A percentile compares a stretch with the other conserved stretches of the same genome.
These are phyloP conservation scores for Malus hybrid DNA, from an alignment of 331 rosid genomes.

Conservation along the genomic window DNA sequence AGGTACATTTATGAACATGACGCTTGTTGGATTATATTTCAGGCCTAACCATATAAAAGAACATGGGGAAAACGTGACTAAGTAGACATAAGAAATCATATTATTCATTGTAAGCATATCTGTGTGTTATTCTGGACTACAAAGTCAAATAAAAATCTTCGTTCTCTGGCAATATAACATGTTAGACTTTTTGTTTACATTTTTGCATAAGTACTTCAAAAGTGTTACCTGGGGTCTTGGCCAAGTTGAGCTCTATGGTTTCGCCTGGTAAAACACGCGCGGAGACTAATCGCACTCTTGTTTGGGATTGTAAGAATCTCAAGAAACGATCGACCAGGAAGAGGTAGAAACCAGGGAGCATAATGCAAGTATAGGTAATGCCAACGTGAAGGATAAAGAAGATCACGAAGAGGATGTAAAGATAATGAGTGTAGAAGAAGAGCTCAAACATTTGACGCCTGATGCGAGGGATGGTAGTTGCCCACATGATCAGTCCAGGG, in stretches of 20 bases:
- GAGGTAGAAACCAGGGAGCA: conserved; percentile 70
- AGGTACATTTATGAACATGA: conserved; percentile 56
- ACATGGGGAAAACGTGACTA: background rate
- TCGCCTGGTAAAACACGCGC: conserved; percentile 50
- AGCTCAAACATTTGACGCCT: conserved; percentile 54
- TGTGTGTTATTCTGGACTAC: background rate
- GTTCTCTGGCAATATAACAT: no score
- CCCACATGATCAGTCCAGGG: conserved; percentile 47
- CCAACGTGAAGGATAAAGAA: conserved; percentile 64
- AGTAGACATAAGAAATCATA: background rate
- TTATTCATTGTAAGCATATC: background rate
- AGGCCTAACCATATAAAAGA: conserved; percentile 22
- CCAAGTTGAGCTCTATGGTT: conserved; percentile 58
- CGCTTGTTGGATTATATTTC: conserved; percentile 53
- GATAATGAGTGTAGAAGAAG: conserved; percentile 57
- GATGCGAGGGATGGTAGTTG: conserved; percentile 39
- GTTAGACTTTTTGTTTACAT: background rate
- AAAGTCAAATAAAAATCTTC: no score
- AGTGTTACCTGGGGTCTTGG: conserved; percentile 39
- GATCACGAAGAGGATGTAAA: conserved; percentile 43
- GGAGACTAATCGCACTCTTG: conserved; percentile 27
- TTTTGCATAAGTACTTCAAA: background rate
- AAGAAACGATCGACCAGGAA: conserved; percentile 61
- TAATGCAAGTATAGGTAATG: conserved; percentile 25
- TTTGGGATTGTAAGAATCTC: conserved; percentile 47